These are phyloP conservation scores for Dendrobium nobile DNA, from an alignment of 106 monocot species.

Conservation along the genomic window DNA sequence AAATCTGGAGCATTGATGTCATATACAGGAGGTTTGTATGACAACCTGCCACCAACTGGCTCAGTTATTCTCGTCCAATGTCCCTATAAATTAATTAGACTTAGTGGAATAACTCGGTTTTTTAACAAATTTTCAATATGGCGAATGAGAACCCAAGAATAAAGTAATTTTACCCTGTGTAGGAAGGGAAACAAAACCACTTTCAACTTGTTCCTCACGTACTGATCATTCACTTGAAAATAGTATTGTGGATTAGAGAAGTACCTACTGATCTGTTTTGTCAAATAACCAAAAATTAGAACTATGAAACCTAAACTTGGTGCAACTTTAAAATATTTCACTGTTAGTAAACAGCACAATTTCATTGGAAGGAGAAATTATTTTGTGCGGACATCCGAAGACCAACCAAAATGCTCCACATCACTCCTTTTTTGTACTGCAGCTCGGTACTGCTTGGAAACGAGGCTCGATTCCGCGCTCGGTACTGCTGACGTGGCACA, in stretches of 20 bases:
- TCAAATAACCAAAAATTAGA: not conserved
- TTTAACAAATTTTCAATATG: not conserved
- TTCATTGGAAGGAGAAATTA: not conserved
- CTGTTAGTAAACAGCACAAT: too few relatives aligned
- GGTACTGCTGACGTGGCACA: too few relatives aligned
- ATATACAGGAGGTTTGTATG: conserved; percentile 40
- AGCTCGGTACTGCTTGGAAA: too few relatives aligned
- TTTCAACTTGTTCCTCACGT: conserved; percentile 21
- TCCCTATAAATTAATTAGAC: conserved; percentile 14
- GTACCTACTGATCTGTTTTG: conserved; percentile 34
- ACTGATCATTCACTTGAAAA: conserved; percentile 27
- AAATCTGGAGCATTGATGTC: conserved; percentile 27
- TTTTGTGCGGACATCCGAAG: too few relatives aligned
- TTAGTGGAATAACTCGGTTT: not conserved
- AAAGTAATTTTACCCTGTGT: conserved; percentile 21
- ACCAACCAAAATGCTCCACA: too few relatives aligned
- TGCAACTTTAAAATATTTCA: not conserved
- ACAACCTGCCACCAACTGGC: conserved; percentile 37
- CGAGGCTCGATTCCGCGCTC: too few relatives aligned
- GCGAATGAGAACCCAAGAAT: not conserved
- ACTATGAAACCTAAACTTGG: not conserved
- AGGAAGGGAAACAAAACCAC: conserved; percentile 30
- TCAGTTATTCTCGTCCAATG: conserved; percentile 40
- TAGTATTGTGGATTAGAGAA: conserved; percentile 40
- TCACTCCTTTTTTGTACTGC: too few relatives aligned